These are phyloP conservation scores for Suhomyces sp. DNA, from an alignment of 805 yeast species.

Conservation along the genomic window DNA sequence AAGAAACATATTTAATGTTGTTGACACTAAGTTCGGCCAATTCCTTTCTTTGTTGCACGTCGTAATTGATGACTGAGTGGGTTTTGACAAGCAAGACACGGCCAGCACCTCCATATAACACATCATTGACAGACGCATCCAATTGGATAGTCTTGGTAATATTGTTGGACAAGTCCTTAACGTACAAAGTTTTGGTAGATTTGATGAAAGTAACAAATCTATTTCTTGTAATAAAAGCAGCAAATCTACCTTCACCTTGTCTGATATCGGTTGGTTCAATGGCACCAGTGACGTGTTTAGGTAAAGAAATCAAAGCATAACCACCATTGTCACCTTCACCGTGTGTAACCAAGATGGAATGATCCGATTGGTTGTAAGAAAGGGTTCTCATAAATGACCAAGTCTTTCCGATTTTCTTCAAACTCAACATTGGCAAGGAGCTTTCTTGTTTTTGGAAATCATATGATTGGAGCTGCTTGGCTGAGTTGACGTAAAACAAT, in stretches of 20 bases:
- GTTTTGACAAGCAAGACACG: conserved; percentile 72
- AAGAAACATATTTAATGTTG: conserved; percentile 82
- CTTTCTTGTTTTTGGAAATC: conserved; percentile 65
- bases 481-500: conserved; percentile 73
- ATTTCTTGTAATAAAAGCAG: conserved; percentile 91
- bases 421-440: conserved; percentile 75
- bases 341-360: conserved; percentile 78
- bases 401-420: conserved; percentile 79
- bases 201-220: conserved; percentile 82
- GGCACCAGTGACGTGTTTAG: conserved; percentile 90
- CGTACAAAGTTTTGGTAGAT: conserved; percentile 64
- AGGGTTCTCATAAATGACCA: conserved; percentile 85
- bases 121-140: conserved; percentile 66
- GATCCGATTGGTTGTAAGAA: conserved; percentile 90
- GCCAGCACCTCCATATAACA: conserved; percentile 80
- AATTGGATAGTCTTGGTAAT: conserved; percentile 78
- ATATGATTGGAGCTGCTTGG: conserved; percentile 80
- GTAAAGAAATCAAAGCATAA: conserved; percentile 74
- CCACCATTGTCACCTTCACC: conserved; percentile 66
- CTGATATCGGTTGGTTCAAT: conserved; percentile 82
- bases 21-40: conserved; percentile 65
- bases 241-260: conserved; percentile 80
- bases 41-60: conserved; percentile 87
- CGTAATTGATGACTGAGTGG: conserved; percentile 74
- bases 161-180: conserved; percentile 79